Evolutionary conservation across 192 early-diverging fungal genomes (phyloP).

Genomic region (Backusella mclennaniae): DNA sequence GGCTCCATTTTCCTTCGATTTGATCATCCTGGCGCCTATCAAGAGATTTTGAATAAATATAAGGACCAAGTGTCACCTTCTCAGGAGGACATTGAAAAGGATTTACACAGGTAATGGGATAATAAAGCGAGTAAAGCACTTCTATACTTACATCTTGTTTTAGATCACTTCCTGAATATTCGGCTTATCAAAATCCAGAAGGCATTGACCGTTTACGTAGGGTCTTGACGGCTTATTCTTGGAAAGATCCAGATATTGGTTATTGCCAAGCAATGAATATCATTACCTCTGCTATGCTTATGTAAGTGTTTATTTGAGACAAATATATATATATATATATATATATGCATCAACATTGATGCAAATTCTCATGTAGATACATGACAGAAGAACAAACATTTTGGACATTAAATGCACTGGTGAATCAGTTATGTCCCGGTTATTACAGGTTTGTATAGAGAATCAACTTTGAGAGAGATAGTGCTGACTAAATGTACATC

Average conservation of each 20-base stretch:
- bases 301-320: constrained; percentile 41
- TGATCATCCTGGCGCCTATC: constrained; percentile 72
- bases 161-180: constrained; percentile 91
- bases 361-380: constrained; percentile 47
- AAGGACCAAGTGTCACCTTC: constrained; percentile 60
- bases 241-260: constrained; percentile 88
- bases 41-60: constrained; percentile 58
- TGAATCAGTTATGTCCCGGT: constrained; percentile 87
- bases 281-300: constrained; percentile 91
- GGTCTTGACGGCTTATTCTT: constrained; percentile 84
- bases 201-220: constrained; percentile 91
- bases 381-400: constrained; percentile 97
- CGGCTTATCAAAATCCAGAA: constrained; percentile 85
- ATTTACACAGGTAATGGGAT: constrained; percentile 55
- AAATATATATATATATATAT: not conserved
- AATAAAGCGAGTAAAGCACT: not conserved
- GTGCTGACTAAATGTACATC: not conserved
- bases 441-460: constrained; percentile 62
- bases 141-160: not conserved
- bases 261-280: constrained; percentile 99
- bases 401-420: constrained; percentile 90
- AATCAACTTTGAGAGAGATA: not conserved
- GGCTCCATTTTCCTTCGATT: constrained; percentile 81
- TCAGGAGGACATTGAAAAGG: constrained; percentile 90
- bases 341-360: not conserved